phyloP scores from a whole-genome alignment of 2,329 filamentous ascomycete genomes.

The Pezicula carpinea region DNA sequence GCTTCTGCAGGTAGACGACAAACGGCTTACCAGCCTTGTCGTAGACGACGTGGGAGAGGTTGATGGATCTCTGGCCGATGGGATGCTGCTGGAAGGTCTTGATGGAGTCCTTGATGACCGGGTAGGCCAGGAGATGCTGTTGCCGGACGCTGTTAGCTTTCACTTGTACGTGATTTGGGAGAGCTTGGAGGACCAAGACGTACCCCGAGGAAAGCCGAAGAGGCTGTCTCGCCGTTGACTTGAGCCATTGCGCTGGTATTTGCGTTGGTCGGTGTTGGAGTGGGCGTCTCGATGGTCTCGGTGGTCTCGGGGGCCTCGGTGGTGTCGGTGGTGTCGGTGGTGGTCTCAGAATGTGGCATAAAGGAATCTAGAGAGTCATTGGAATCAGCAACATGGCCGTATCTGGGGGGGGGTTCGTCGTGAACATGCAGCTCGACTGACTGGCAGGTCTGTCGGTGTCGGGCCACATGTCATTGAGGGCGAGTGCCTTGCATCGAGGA shows the following conservation, averaged over 20 bases:
- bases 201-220: slow-evolving; percentile 48
- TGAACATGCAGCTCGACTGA: neutral
- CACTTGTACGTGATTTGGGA: slow-evolving; percentile 2
- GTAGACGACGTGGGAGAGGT: slow-evolving; percentile 71
- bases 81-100: slow-evolving; percentile 75
- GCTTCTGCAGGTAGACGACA: slow-evolving; percentile 71
- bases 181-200: slow-evolving; percentile 8
- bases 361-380: neutral
- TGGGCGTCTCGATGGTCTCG: no score
- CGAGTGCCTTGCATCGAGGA: no score
- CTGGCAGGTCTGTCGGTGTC: no score
- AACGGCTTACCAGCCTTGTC: slow-evolving; percentile 70
- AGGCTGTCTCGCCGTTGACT: slow-evolving; percentile 46
- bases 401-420: neutral
- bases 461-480: no score
- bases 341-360: slow-evolving; percentile 17
- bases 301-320: no score
- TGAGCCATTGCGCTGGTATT: slow-evolving; percentile 32
- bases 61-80: slow-evolving; percentile 77
- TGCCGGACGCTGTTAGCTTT: slow-evolving; percentile 8
- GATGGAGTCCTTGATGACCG: slow-evolving; percentile 75
- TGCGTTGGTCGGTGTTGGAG: slow-evolving; percentile 1
- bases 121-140: slow-evolving; percentile 82
- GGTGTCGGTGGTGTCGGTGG: no score
- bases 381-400: neutral